Percentiles rank a stretch among this genome's conserved stretches.
These are phyloP conservation scores for Potentilla sterilis DNA, from an alignment of 306 rosid genomes.

Conservation along the genomic window DNA sequence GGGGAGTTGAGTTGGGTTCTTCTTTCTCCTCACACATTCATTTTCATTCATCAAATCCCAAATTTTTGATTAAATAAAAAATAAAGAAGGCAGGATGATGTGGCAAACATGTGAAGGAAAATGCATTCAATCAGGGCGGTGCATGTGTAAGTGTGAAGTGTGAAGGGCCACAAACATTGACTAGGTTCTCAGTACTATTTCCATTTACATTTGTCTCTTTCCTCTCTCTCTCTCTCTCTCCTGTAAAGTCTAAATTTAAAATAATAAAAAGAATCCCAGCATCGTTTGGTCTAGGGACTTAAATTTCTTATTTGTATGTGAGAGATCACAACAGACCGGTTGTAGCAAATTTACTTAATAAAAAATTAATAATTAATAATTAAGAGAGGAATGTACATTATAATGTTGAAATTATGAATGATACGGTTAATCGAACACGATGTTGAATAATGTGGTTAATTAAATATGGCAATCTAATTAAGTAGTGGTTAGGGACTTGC, in stretches of 20 bases:
- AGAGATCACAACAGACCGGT: too few relatives aligned
- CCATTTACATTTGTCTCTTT: conserved; percentile 17
- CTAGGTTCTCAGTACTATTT: conserved; percentile 38
- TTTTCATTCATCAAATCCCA: background rate
- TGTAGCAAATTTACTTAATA: too few relatives aligned
- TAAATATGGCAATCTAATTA: too few relatives aligned
- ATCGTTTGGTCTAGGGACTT: too few relatives aligned
- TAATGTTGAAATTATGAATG: too few relatives aligned
- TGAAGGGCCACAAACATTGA: conserved; percentile 27
- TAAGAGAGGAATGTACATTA: too few relatives aligned
- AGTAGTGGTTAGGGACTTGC: too few relatives aligned
- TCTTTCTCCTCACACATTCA: background rate
- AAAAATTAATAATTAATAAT: too few relatives aligned
- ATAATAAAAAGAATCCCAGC: too few relatives aligned
- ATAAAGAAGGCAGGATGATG: conserved; percentile 23
- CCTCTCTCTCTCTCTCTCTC: conserved; percentile 25
- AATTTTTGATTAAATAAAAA: background rate
- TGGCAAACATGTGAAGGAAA: conserved; percentile 51
- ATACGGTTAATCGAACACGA: too few relatives aligned
- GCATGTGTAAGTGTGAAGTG: conserved; percentile 44
- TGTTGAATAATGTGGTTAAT: too few relatives aligned
- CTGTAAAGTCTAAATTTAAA: background rate
- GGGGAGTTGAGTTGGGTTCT: background rate
- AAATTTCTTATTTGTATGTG: too few relatives aligned
- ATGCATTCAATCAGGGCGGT: conserved; percentile 45